Conservation (phyloP, 2,329 filamentous ascomycete genomes). For the Monosporascus sp. region DNA sequence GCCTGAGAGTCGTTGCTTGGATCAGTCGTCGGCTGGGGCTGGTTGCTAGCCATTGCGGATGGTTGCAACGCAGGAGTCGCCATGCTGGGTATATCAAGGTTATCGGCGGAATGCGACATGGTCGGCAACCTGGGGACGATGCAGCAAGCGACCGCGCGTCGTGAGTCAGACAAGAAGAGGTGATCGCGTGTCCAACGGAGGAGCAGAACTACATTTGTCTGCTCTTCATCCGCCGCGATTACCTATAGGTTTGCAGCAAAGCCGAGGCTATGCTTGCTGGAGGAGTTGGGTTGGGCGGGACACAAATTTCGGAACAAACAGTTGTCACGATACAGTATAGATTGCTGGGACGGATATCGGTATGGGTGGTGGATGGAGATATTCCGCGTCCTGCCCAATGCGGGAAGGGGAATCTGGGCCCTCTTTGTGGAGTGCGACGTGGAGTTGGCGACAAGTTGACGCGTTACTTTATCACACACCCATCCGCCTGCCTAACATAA, state of each 20-base stretch:
- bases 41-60: constrained; percentile 11
- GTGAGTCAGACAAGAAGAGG: background rate
- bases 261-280: background rate
- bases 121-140: background rate
- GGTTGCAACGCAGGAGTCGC: constrained; percentile 4
- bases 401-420: background rate
- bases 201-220: background rate
- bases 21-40: constrained; percentile 19
- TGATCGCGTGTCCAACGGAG: background rate
- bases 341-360: too few relatives aligned
- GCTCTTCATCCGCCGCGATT: background rate
- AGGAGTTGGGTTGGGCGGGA: background rate
- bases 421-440: background rate
- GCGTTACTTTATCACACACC: background rate
- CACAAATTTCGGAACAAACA: too few relatives aligned
- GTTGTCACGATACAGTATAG: too few relatives aligned
- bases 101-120: background rate
- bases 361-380: background rate
- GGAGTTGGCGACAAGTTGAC: background rate
- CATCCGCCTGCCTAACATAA: too few relatives aligned
- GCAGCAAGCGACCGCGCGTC: background rate
- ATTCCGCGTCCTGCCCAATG: background rate
- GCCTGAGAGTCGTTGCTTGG: constrained; percentile 40
- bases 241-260: background rate
- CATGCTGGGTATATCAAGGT: background rate